Evolutionary conservation across 2,329 filamentous ascomycete genomes (phyloP).

Genomic region (Fonsecaea multimorphosa): DNA sequence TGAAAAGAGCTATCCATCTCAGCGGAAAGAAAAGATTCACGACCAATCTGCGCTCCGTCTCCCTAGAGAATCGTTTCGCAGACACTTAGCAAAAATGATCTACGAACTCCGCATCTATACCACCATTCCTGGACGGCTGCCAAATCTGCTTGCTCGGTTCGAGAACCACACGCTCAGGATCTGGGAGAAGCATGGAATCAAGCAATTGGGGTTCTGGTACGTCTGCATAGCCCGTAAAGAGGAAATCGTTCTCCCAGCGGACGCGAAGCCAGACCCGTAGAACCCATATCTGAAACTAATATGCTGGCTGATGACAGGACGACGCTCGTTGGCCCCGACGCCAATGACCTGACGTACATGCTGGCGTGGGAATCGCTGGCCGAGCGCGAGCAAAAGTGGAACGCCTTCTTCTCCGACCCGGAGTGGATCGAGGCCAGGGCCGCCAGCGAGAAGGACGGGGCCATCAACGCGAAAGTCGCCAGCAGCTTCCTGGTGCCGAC

Average conservation of each 20-base stretch:
- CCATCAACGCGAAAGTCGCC: conserved; percentile 22
- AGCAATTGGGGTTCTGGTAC: conserved; percentile 60
- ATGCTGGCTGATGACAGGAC: conserved; percentile 69
- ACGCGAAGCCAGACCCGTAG: no score
- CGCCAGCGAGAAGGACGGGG: conserved; percentile 19
- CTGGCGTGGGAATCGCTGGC: conserved; percentile 56
- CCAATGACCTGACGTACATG: conserved; percentile 76
- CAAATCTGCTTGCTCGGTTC: conserved; percentile 23
- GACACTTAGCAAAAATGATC: conserved; percentile 4
- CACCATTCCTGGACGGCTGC: conserved; percentile 22
- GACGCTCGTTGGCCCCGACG: conserved; percentile 86
- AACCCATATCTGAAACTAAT: no score
- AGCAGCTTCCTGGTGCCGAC: conserved; percentile 25
- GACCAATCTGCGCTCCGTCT: neutral
- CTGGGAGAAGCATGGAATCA: conserved; percentile 27
- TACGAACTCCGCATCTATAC: conserved; percentile 27
- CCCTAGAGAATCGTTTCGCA: no score
- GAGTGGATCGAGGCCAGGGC: conserved; percentile 21
- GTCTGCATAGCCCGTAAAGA: conserved; percentile 46
- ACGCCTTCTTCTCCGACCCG: conserved; percentile 22
- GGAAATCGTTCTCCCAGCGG: no score
- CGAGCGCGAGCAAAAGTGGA: conserved; percentile 27
- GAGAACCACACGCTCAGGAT: conserved; percentile 27
- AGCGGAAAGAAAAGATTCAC: neutral
- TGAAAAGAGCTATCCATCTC: neutral